Evolutionary conservation across 225 moss, liverwort and hornwort species (phyloP).

Genomic region (Antitrichia curtipendula): DNA sequence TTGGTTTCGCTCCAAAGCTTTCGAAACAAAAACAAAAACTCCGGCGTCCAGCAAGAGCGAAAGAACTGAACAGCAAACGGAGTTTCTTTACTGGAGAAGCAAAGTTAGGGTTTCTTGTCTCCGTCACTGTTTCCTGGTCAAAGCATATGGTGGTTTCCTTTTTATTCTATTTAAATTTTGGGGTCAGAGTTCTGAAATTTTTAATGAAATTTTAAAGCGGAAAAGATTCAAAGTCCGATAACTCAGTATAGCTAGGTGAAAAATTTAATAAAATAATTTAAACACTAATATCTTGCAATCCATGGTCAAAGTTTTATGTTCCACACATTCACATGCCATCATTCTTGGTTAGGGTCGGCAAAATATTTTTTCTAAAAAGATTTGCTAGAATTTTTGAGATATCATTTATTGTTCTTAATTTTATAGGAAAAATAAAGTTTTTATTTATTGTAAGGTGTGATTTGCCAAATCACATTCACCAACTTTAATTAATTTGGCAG

Average conservation of each 20-base stretch:
- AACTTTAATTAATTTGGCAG: no score
- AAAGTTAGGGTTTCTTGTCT: not conserved
- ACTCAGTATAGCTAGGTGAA: not conserved
- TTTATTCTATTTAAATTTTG: not conserved
- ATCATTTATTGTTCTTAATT: not conserved
- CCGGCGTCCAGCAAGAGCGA: not conserved
- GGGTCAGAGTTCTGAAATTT: not conserved
- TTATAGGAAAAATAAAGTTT: fast-evolving
- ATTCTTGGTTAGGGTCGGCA: fast-evolving
- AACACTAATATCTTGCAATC: not conserved
- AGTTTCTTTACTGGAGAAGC: not conserved
- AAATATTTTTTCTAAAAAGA: not conserved
- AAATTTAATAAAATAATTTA: not conserved
- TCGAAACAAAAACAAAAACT: not conserved
- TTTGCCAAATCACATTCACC: not conserved
- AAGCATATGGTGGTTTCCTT: not conserved
- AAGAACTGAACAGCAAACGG: not conserved
- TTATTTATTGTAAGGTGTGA: not conserved
- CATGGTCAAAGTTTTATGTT: not conserved
- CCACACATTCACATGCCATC: not conserved
- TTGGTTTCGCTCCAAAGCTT: not conserved
- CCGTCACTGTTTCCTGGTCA: not conserved
- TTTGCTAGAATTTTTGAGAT: fast-evolving
- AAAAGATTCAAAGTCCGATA: not conserved
- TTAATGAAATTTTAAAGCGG: not conserved